Base-by-base conservation (phyloP, 148 eudicot genomes). In the Silene latifolia region DNA sequence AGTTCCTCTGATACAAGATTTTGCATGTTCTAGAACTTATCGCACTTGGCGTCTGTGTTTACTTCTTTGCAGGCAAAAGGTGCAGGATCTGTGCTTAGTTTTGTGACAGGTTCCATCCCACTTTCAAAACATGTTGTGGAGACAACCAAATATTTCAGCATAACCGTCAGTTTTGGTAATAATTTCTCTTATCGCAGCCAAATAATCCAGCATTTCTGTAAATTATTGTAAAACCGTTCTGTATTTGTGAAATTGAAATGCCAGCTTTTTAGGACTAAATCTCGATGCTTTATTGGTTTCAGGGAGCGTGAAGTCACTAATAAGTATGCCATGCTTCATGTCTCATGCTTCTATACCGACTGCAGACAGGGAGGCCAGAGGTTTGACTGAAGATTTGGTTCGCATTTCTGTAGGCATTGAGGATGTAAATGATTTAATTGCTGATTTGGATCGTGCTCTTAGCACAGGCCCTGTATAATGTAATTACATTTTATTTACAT, bases 311-410 rank as follows among this genome's bases (percentile, higher is more conserved):
- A 95, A 95, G 78, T 95, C 98, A 21, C 97, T 95, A 59, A 95
- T 95, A 82, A 95, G 96, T 89, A 80, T 95, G 92, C 97, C 98
- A 0, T 90, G 97, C 89, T 95, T 92, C 78, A 95, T 95, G 98
- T 95, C 98, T n/a, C 98, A 95, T 67, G 96, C 98, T 46, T 78
- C 85, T 84, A 92, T 95, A 83, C 96, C 98, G 39, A 83, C 89
- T 57, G 88, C 74, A 39, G 91, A 86, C 42, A 89, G 98, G 11
- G 90, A 92, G 78, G 91, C 91, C 24, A 85, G 96, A 84, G 98
- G 98, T 69, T 80, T 92, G 56, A 89, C 91, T 1, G 93, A 95
- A 75, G 98, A 95, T 85, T 93, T 95, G 24, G 88, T 95, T 27
- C 93, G 98, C 44, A 86, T 95, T 53, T 95, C 98, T 5, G 96